Evolutionary conservation across 208 protist genomes (phyloP).

Genomic region (Acanthamoeba culbertsoni): DNA sequence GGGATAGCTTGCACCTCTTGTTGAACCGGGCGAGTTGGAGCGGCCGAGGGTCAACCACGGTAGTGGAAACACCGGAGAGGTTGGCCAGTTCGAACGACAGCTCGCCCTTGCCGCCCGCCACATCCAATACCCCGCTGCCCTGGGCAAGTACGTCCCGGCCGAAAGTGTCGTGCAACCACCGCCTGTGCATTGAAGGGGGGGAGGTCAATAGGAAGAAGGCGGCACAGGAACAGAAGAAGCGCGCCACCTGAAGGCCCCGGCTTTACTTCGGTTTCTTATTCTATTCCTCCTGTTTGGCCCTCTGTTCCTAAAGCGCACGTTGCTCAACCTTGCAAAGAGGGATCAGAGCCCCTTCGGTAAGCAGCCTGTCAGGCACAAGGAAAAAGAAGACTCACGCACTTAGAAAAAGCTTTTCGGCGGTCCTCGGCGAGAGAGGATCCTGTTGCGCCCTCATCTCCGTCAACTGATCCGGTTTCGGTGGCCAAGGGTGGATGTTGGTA

Average conservation of each 20-base stretch:
- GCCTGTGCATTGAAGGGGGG: too few species aligned
- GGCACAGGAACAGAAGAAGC: too few species aligned
- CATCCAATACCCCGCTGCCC: neutral
- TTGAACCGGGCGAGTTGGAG: neutral
- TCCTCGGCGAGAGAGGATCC: neutral
- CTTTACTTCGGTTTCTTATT: conserved; percentile 24
- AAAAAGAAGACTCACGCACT: neutral
- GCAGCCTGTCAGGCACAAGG: too few species aligned
- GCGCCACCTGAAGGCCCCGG: neutral
- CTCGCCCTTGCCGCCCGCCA: conserved; percentile 28
- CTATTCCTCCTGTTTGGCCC: neutral
- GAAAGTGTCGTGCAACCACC: conserved; percentile 10
- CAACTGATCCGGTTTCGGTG: neutral
- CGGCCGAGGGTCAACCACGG: conserved; percentile 15
- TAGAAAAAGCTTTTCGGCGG: neutral
- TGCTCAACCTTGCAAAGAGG: neutral
- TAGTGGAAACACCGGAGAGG: neutral
- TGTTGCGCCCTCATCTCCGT: neutral
- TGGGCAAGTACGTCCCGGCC: neutral
- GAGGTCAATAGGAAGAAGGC: too few species aligned
- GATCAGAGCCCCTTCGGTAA: neutral
- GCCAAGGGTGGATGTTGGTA: neutral
- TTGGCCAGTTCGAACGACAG: conserved; percentile 43
- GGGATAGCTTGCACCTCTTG: neutral
- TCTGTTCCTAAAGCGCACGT: neutral